Evolutionary conservation across 805 yeast genomes (phyloP).

Genomic region (Aciculoconidium aculeatum): DNA sequence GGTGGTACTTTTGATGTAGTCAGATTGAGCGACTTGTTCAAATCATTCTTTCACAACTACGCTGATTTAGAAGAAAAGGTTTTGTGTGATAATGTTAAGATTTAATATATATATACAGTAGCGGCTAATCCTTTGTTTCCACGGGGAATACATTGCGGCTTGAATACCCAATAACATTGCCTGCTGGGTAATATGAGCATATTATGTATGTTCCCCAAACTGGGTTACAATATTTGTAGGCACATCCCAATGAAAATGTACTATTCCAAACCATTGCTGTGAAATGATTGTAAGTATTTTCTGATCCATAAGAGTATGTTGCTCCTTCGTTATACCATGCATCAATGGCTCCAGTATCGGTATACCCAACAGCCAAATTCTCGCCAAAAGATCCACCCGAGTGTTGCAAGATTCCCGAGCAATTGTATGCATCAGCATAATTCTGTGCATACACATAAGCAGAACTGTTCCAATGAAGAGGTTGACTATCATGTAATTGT

Average conservation of each 20-base stretch:
- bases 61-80: conserved; percentile 23
- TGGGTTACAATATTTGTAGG: conserved; percentile 23
- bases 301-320: conserved; percentile 22
- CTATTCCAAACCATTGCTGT: conserved; percentile 34
- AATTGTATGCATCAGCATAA: conserved; percentile 27
- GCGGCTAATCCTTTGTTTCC: background rate
- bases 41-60: conserved; percentile 47
- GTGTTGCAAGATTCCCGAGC: conserved; percentile 30
- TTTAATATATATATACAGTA: conserved; percentile 3
- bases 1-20: conserved; percentile 75
- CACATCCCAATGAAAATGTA: conserved; percentile 30
- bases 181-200: conserved; percentile 32
- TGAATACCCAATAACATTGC: conserved; percentile 24
- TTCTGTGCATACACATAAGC: conserved; percentile 26
- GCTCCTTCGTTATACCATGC: conserved; percentile 38
- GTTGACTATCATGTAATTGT: conserved; percentile 22
- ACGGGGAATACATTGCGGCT: conserved; percentile 20
- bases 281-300: conserved; percentile 30
- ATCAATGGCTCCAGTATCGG: conserved; percentile 26
- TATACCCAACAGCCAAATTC: conserved; percentile 34
- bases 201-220: conserved; percentile 33
- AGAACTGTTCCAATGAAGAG: conserved; percentile 27
- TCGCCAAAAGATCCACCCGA: conserved; percentile 35
- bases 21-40: conserved; percentile 55
- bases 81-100: conserved; percentile 17